Base-by-base conservation (phyloP, 768 basidiomycete species). In the Daedaleopsis sinensis region DNA sequence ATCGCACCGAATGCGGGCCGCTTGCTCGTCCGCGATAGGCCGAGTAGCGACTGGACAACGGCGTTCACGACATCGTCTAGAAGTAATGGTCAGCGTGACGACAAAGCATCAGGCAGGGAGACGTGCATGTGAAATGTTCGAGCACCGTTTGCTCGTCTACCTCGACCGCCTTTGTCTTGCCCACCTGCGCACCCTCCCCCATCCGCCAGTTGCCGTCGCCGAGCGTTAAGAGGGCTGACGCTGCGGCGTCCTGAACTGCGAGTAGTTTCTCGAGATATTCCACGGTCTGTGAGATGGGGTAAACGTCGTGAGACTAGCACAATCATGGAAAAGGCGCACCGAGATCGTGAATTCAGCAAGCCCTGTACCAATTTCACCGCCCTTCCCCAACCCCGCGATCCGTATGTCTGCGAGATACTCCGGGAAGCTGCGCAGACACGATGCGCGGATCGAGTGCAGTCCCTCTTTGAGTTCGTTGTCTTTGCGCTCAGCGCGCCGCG, bases 191-290 rank as follows among this genome's bases (percentile, higher is more conserved):
- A 6, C 91, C 91, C 62, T 91, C 91, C 5, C 93, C 93, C 92
- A 94, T 94, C 74, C 85, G 91, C 93, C 93, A 94, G 65, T 94
- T 94, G 11, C 93, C 93, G 61, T 94, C 92, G 0, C 93, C 93
- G 0, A 94, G 81, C 2, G 86, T 83, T 43, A 85, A 71, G 39
- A 94, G 76, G 0, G 87, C 86, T 1, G 89, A 78, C 1, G 82
- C 82, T 11, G 87, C 90, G 1, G 89, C 90, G 18, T 77, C 80
- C 57, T 85, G 81, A 3, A 93, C 89, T 52, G 87, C 83, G 0
- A 90, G 89, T 3, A 94, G 75, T 55, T 82, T 79, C 57, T 89
- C 83, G 63, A 94, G 70, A 68, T 91, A 94, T 44, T 81, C 78
- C 18, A 89, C 80, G 0, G 88, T 87, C 89, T 91, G 65, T 24